Percentiles rank a stretch among this genome's conserved stretches.
These are phyloP conservation scores for Lasiodiplodia sp. DNA, from an alignment of 2,329 filamentous ascomycete genomes.

Conservation along the genomic window DNA sequence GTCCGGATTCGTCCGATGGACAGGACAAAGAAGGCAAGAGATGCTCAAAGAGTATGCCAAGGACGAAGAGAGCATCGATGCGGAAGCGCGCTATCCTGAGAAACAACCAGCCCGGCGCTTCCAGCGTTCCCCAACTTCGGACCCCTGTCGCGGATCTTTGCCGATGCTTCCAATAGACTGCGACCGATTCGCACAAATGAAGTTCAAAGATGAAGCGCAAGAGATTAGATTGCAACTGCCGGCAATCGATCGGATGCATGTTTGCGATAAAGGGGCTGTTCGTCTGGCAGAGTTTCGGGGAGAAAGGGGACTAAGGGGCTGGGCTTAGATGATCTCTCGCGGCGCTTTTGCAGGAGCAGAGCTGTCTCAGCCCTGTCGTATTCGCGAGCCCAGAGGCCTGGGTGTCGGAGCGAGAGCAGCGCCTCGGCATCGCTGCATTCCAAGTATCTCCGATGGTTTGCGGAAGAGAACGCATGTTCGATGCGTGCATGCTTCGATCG, in stretches of 20 bases:
- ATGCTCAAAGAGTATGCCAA: not conserved
- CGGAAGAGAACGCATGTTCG: not conserved
- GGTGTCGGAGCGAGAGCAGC: not conserved
- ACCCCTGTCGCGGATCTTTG: not conserved
- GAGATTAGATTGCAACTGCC: not conserved
- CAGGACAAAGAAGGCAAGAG: not conserved
- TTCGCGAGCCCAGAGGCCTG: not conserved
- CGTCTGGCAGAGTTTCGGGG: not conserved
- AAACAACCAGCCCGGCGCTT: not conserved
- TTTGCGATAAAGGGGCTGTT: conserved; percentile 2
- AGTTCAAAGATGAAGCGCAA: not conserved
- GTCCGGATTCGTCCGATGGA: not conserved
- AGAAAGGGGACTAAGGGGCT: not conserved
- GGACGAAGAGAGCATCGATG: not conserved
- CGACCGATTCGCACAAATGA: not conserved
- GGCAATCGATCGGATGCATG: conserved; percentile 15
- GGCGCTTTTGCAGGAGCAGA: not conserved
- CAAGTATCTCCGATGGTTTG: not conserved
- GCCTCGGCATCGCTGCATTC: not conserved
- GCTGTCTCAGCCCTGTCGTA: conserved; percentile 22
- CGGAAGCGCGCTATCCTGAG: not conserved
- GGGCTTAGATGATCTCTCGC: conserved; percentile 15
- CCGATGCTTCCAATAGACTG: not conserved
- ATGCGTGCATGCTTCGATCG: not conserved
- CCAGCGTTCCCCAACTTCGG: not conserved